Base-by-base conservation (phyloP, 2,329 filamentous ascomycete genomes). In the Incumbomyces lentus region DNA sequence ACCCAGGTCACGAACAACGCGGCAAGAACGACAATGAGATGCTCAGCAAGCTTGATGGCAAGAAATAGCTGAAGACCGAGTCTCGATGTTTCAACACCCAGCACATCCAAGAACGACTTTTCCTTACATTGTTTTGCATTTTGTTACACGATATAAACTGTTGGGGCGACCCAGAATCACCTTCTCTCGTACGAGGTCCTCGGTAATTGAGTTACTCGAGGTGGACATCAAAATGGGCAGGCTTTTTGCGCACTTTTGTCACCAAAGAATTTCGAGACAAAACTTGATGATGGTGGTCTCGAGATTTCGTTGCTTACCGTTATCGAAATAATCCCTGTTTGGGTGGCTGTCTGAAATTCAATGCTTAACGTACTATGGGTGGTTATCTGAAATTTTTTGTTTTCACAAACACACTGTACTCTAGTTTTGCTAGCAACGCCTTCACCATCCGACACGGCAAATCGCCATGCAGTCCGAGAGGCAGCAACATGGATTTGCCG, bases 1-100 rank as follows among this genome's bases (percentile, higher is more conserved):
- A 53, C n/a, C 22, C 14, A 19, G 44, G 37, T 22, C 43, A 36
- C 4, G 52, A 54, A 18, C 49, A 64, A 19, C 66, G 70, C 26
- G 67, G 64, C 34, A 69, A 64, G 48, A 68, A 66, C 22, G 70
- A 73, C 55, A 73, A 67, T 50, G 67, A 70, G 47, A 73, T 73
- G 70, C 63, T 73, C 33, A 72, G 46, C 52, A 57, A 57, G 38
- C 52, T 57, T 11, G 55, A 57, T 41, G 52, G 55, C 50, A 57
- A 57, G 51, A 57, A 57, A 47, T 55, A 54, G 29, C 18, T 14
- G 16, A 16, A 14, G 4, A 17, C 40, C 40, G 16, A 29, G 17
- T 36, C n/a, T 19, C 19, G 11, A 33, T 19, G 13, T 32, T n/a
- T 16, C 3, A 5, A 16, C 32, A 29, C 40, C 40, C 35, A 19